Base-by-base conservation (phyloP, 1,139 yeast species). In the Debaryomyces singareniensis region DNA sequence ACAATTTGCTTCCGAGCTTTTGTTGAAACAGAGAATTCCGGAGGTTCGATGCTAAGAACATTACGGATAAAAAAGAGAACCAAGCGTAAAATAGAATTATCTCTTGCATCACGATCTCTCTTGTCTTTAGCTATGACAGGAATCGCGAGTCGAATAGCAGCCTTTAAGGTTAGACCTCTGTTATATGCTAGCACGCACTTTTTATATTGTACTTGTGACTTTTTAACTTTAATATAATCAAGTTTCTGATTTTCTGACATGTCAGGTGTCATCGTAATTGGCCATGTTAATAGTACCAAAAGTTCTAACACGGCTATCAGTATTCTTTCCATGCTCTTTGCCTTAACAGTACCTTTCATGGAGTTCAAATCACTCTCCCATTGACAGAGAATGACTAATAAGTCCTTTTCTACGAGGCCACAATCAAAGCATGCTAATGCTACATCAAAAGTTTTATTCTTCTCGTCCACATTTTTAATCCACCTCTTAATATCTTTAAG, bases 381-480 rank as follows among this genome's bases (percentile, higher is more conserved):
- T 46, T 77, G 79, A 25, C 84, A 69, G 28, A 91, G 53, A 21
- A 93, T 86, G 5, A 81, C 82, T 9, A 81, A 53, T 35, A 91
- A 53, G 53, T 91, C 98, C 44, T 75, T 77, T 2, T 66, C 53
- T 3, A 89, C 79, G 16, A 91, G 62, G 1, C 83, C 83, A 6
- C 83, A 75, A 31, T 85, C 93, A 4, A 89, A 84, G 42, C 94
- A 82, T 0, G 96, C 95, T 29, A 84, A 64, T 0, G 96, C 95
- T 12, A 89, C 96, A 41, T 81, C 87, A 65, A 75, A 80, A 16
- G 77, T 66, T 30, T 71, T 67, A 36, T 73, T 70, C 25, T 68
- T 65, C 36, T 85, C 94, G 51, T 91, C 98, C 29, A 85, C 91
- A 1, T 82, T 68, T 41, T 75, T 75, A 33, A 91, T 71, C 96